Evolutionary conservation across 345 rosid species (phyloP).

Genomic region (Hibiscus trionum): DNA sequence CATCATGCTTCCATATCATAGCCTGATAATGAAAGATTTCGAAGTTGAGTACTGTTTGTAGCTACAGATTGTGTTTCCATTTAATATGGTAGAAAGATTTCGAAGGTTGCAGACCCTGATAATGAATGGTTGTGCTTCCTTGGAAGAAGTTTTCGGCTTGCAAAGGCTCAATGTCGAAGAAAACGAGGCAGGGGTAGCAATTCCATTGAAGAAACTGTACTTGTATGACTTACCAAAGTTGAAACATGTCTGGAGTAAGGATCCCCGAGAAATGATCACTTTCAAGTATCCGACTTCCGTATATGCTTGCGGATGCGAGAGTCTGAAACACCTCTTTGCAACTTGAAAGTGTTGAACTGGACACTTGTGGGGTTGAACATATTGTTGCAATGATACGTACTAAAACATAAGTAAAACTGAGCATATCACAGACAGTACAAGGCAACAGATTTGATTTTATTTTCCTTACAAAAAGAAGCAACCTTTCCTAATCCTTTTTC

Average conservation of each 20-base stretch:
- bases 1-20: background rate
- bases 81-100: background rate
- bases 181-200: background rate
- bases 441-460: no score
- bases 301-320: background rate
- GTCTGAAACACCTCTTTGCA: constrained; percentile 6
- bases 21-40: no score
- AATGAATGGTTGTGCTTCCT: background rate
- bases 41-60: background rate
- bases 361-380: constrained; percentile 13
- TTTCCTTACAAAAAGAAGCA: background rate
- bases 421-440: no score
- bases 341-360: constrained; percentile 13
- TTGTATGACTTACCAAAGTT: background rate
- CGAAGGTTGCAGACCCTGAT: background rate
- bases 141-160: background rate
- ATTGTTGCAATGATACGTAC: background rate
- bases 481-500: background rate
- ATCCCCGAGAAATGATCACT: background rate
- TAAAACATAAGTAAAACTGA: no score
- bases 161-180: background rate
- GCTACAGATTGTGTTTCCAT: constrained; percentile 8
- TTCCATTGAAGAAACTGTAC: background rate
- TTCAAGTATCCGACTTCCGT: constrained; percentile 1
- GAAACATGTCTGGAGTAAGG: constrained; percentile 5